These are phyloP conservation scores for Suillus spraguei DNA, from an alignment of 768 basidiomycete genomes.

Conservation along the genomic window DNA sequence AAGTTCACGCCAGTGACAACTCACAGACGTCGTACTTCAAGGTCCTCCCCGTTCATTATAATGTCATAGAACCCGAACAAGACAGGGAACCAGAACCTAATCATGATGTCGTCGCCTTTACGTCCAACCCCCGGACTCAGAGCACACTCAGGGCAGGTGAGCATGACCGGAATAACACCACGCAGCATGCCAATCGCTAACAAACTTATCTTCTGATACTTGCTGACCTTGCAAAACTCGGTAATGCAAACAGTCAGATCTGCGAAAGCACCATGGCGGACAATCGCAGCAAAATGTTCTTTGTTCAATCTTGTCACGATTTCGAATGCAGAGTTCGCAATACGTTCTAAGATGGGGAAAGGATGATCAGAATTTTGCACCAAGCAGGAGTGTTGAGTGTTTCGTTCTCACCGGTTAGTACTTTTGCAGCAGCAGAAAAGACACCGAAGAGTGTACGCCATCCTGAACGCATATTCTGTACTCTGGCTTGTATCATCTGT, in stretches of 20 bases:
- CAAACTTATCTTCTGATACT: slow-evolving; percentile 97
- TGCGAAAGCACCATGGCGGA: slow-evolving; percentile 92
- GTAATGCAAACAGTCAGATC: slow-evolving; percentile 97
- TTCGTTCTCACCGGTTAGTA: slow-evolving; percentile 67
- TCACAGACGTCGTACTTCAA: slow-evolving; percentile 95
- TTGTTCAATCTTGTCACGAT: slow-evolving; percentile 90
- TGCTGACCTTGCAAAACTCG: slow-evolving; percentile 99
- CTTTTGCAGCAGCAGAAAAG: slow-evolving; percentile 94
- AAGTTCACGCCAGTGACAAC: slow-evolving; percentile 34
- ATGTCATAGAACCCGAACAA: slow-evolving; percentile 99
- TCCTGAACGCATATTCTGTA: slow-evolving; percentile 94
- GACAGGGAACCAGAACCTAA: slow-evolving; percentile 96
- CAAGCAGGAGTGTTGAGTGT: neutral
- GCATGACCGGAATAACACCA: slow-evolving; percentile 90
- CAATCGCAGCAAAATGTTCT: slow-evolving; percentile 89
- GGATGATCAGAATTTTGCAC: slow-evolving; percentile 7
- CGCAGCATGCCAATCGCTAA: slow-evolving; percentile 97
- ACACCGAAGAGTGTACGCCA: slow-evolving; percentile 99
- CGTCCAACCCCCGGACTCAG: slow-evolving; percentile 35
- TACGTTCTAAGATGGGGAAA: slow-evolving; percentile 59
- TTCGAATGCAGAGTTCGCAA: slow-evolving; percentile 93
- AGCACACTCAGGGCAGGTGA: slow-evolving; percentile 73
- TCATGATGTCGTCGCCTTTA: slow-evolving; percentile 82
- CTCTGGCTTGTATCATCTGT: slow-evolving; percentile 97
- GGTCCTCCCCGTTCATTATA: slow-evolving; percentile 98